A percentile compares a stretch with the other conserved stretches of the same genome.
Conservation (phyloP, 2,329 filamentous ascomycete genomes). For the Nigrospora oryzae region DNA sequence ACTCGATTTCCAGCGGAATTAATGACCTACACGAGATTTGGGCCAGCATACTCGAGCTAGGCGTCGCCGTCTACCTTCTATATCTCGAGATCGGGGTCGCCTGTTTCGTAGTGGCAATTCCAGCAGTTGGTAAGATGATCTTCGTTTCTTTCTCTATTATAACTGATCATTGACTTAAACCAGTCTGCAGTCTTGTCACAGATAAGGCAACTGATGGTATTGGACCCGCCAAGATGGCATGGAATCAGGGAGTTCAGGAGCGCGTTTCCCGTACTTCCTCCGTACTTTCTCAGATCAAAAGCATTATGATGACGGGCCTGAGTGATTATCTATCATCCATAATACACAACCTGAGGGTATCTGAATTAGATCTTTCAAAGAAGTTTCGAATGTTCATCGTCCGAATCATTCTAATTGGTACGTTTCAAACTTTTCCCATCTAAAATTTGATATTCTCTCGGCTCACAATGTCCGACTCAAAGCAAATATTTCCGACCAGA, state of each 20-base stretch:
- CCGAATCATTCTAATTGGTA: neutral
- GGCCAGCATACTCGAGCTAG: slow-evolving; percentile 27
- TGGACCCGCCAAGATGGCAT: slow-evolving; percentile 1
- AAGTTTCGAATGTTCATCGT: neutral
- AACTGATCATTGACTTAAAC: neutral
- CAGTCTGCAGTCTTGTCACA: neutral
- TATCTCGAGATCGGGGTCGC: slow-evolving; percentile 23
- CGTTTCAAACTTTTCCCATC: neutral
- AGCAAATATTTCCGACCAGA: neutral
- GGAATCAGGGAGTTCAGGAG: neutral
- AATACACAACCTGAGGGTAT: slow-evolving; percentile 1
- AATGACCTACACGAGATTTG: slow-evolving; percentile 25
- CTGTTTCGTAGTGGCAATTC: slow-evolving; percentile 17
- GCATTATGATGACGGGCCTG: neutral
- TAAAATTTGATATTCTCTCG: neutral
- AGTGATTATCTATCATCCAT: neutral
- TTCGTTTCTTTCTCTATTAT: neutral
- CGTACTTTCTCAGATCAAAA: slow-evolving; percentile 2
- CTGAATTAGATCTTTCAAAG: slow-evolving; percentile 1
- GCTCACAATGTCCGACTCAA: too few species aligned
- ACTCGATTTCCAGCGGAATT: slow-evolving; percentile 19
- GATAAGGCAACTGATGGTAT: neutral
- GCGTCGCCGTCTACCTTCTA: slow-evolving; percentile 26
- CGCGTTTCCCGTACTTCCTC: neutral
- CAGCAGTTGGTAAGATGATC: slow-evolving; percentile 14